These are phyloP conservation scores for Petunia hybrid DNA, from an alignment of 305 asterid genomes.

Conservation along the genomic window DNA sequence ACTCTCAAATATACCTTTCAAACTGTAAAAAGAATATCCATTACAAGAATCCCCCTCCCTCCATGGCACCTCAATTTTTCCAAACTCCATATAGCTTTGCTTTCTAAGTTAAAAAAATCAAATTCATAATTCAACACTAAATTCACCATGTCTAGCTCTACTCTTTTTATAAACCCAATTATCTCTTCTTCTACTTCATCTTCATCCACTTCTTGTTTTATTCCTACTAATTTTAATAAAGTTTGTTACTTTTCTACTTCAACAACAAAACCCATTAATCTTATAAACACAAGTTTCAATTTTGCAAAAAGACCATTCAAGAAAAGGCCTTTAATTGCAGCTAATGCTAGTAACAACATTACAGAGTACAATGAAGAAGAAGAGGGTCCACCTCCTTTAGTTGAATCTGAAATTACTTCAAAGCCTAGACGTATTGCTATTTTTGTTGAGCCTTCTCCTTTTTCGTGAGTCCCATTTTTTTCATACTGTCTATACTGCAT, in stretches of 20 bases:
- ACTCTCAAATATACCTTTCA: slow-evolving; percentile 44
- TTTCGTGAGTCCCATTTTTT: slow-evolving; percentile 95
- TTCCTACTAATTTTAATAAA: slow-evolving; percentile 23
- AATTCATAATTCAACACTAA: slow-evolving; percentile 24
- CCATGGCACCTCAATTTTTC: slow-evolving; percentile 54
- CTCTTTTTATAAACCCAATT: slow-evolving; percentile 50
- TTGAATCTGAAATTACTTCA: slow-evolving; percentile 68
- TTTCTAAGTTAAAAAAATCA: slow-evolving; percentile 30
- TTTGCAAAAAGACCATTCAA: too few species aligned
- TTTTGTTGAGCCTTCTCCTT: slow-evolving; percentile 99
- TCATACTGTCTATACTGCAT: too few species aligned
- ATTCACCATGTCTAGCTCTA: slow-evolving; percentile 48
- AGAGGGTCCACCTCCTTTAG: slow-evolving; percentile 59
- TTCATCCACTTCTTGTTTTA: slow-evolving; percentile 38
- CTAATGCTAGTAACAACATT: slow-evolving; percentile 38
- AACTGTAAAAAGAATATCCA: slow-evolving; percentile 61
- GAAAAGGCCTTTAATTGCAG: slow-evolving; percentile 53
- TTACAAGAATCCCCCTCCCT: slow-evolving; percentile 41
- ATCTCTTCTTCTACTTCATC: slow-evolving; percentile 50
- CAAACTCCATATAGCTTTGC: too few species aligned
- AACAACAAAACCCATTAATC: slow-evolving; percentile 47
- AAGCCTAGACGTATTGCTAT: slow-evolving; percentile 92
- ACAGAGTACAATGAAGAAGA: slow-evolving; percentile 60
- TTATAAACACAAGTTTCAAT: too few species aligned
- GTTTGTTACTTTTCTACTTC: slow-evolving; percentile 45